Evolutionary conservation across 345 rosid genomes (phyloP).

Genomic region (Hirschfeldia incana): DNA sequence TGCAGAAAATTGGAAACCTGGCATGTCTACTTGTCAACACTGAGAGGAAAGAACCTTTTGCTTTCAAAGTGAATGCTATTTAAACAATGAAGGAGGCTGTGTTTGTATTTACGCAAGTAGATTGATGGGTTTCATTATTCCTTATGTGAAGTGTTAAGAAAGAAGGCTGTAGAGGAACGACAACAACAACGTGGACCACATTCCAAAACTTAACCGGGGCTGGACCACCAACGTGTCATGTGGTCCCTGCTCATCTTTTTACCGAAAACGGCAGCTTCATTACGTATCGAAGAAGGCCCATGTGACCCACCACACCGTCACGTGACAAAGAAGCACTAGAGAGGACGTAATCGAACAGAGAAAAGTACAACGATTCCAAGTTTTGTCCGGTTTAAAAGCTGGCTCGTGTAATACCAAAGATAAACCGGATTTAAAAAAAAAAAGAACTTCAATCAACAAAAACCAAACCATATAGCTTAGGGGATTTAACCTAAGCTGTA

Average conservation of each 20-base stretch:
- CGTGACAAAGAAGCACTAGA: slow-evolving; percentile 21
- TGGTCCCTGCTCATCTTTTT: slow-evolving; percentile 31
- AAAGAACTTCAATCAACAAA: background rate
- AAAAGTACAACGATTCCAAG: slow-evolving; percentile 8
- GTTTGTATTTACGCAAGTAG: slow-evolving; percentile 5
- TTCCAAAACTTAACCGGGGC: slow-evolving; percentile 27
- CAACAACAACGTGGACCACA: slow-evolving; percentile 26
- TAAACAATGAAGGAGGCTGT: background rate
- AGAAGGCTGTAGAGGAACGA: slow-evolving; percentile 16
- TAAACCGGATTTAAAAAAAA: background rate
- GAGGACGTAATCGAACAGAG: slow-evolving; percentile 9
- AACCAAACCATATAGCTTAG: background rate
- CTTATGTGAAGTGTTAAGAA: slow-evolving; percentile 32
- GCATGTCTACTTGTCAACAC: background rate
- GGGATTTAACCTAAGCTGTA: background rate
- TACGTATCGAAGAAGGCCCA: slow-evolving; percentile 7
- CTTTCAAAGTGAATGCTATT: background rate
- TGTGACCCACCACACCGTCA: slow-evolving; percentile 24
- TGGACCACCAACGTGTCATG: slow-evolving; percentile 24
- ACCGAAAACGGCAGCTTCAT: slow-evolving; percentile 29
- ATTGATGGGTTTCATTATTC: slow-evolving; percentile 21
- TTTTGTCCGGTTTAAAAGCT: background rate
- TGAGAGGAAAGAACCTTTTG: slow-evolving; percentile 4
- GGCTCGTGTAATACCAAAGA: background rate
- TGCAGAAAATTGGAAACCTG: background rate